Evolutionary conservation across 768 basidiomycete species (phyloP), one percentile per base, ranked within the genome.

Genomic region (Boletus rubropictus): DNA sequence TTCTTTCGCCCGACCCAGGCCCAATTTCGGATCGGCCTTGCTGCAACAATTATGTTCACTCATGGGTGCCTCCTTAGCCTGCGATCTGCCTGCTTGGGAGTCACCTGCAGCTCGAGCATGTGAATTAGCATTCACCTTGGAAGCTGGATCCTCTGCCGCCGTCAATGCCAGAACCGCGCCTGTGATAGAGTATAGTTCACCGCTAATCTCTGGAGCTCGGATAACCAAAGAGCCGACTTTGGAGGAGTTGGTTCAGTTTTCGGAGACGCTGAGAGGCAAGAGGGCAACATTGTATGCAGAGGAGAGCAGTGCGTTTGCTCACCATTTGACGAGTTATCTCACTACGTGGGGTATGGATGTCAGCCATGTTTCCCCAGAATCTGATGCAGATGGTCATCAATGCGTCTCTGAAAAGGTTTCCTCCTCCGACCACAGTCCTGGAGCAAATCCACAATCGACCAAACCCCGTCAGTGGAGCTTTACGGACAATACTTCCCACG

Each of bases 301-400:
- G 58, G 78, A 90, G n/a, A 81, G 78, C 53, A 89, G 89, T 33
- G 80, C 84, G 3, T 99, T 97, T 59, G 94, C 93, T 0, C 88
- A 86, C 42, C 90, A 96, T 65, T 72, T 99, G 29, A 93, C 93
- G 21, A 87, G 86, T 55, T 96, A 95, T 67, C 75, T 99, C 48
- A 89, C 88, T 18, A 80, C 87, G 5, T 98, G 95, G 95, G 93
- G 94, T 11, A 79, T 97, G 83, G 90, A 95, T 58, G 84, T 97
- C 35, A 83, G 80, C 42, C 91, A 93, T 68, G 74, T 83, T 36
- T 81, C 84, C 7, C 72, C 78, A 2, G 81, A 83, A 42, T 72
- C 74, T 10, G 78, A 76, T 18, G 64, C 65, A 2, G 81, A 86
- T 42, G 63, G 59, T n/a, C 43, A 51, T 29, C 66, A 55, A 31